Conservation (phyloP, 495 filamentous ascomycete genomes). For the Lophium mytilinum region DNA sequence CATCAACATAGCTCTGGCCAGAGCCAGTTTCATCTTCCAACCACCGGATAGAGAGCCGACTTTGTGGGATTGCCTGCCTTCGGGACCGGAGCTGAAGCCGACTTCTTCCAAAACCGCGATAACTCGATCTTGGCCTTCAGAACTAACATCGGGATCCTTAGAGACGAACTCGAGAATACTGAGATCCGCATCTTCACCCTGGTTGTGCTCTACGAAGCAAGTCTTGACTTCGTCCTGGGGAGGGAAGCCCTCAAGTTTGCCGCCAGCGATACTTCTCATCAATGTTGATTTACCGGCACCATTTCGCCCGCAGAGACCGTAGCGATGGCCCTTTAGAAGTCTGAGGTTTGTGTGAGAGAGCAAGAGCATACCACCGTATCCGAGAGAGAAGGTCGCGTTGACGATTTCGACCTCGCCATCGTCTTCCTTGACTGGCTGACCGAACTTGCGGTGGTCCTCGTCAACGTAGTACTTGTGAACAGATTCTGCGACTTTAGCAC, state of each 20-base stretch:
- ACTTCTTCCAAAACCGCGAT: constrained; percentile 77
- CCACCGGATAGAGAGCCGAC: constrained; percentile 96
- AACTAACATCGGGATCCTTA: constrained; percentile 72
- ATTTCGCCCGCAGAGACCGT: constrained; percentile 93
- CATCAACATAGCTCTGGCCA: constrained; percentile 94
- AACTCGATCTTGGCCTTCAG: constrained; percentile 71
- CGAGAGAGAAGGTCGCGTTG: constrained; percentile 95
- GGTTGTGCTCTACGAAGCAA: constrained; percentile 98
- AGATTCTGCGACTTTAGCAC: constrained; percentile 53
- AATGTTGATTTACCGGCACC: constrained; percentile 97
- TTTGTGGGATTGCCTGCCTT: constrained; percentile 75
- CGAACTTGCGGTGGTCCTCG: constrained; percentile 80
- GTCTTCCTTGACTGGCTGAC: constrained; percentile 74
- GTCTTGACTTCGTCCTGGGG: constrained; percentile 82
- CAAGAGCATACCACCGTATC: constrained; percentile 96
- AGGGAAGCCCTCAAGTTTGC: constrained; percentile 96
- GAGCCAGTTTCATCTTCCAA: constrained; percentile 99
- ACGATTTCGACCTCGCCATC: constrained; percentile 89
- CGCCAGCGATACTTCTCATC: constrained; percentile 91
- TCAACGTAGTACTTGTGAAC: constrained; percentile 64
- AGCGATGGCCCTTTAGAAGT: constrained; percentile 90
- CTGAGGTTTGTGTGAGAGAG: constrained; percentile 93
- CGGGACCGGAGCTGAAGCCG: constrained; percentile 83
- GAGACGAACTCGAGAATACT: constrained; percentile 86
- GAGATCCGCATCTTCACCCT: constrained; percentile 92